Base-by-base conservation (phyloP, 73 alveolate species). In the Paramecium bursaria region DNA sequence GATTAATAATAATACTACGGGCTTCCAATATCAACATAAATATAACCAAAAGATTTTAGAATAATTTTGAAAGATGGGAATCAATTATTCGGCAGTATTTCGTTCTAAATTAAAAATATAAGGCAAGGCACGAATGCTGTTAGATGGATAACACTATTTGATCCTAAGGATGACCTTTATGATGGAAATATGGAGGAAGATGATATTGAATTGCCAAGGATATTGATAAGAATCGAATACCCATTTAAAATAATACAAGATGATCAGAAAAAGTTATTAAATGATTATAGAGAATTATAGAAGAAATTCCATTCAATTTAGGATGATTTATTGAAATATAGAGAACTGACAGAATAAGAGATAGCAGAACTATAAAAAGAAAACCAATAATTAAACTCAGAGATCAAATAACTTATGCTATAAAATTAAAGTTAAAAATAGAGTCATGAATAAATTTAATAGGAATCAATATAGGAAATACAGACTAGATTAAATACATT, bases 101-200 rank as follows among this genome's bases (percentile, higher is more conserved):
- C 51, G 11, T 57, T 57, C 33, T 42, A 48, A 14, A 4, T n/a
- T 14, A 57, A 57, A 57, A 14, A 27, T 10, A 10, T 57, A 27
- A 27, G 17, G 6, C 17, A 57, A 57, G 33, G 19, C 7, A 19
- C 44, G 35, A 67, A 67, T 35, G 23, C 44, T 3, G 82, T 67
- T 4, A 67, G 82, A 67, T 67, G 82, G 82, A 39, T 67, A 15
- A 67, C 82, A 25, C 21, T 67, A 17, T 67, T 67, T 21, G 82
- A 67, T 35, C 82, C 82, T 39, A 67, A 35, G 19, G 82, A 67
- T 67, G 82, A 67, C 27, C 13, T n/a, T 25, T 67, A 67, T 67
- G 82, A 67, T 67, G 82, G 82, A 35, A 42, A 67, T 39, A 11
- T 67, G 10, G 21, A 15, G 0, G 82, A 67, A 35, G 82, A 67